Percentiles rank a stretch among this genome's conserved stretches.
Evolutionary conservation across 2,329 filamentous ascomycete genomes (phyloP).

Genomic region (Annulohypoxylon truncatum): DNA sequence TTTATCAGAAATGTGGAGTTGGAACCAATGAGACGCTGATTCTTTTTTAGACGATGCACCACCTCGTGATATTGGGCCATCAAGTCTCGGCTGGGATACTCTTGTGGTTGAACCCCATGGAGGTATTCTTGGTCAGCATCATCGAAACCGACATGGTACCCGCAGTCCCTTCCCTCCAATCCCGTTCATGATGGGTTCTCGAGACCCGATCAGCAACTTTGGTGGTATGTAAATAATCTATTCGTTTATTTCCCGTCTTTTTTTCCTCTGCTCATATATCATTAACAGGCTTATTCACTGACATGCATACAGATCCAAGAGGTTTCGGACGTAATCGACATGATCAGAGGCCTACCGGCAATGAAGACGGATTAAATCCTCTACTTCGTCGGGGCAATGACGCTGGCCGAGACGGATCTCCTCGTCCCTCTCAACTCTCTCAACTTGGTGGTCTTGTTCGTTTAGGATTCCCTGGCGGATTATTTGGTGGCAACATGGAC

Average conservation of each 20-base stretch:
- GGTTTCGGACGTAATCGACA: conserved; percentile 64
- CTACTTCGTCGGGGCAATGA: conserved; percentile 75
- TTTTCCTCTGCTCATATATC: background rate
- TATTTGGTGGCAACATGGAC: conserved; percentile 59
- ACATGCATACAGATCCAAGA: conserved; percentile 48
- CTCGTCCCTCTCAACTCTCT: conserved; percentile 60
- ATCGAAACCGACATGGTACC: conserved; percentile 66
- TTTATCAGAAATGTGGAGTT: background rate
- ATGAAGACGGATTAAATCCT: conserved; percentile 88
- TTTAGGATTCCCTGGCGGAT: conserved; percentile 58
- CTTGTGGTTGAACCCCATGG: conserved; percentile 60
- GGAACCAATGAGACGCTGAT: conserved; percentile 17
- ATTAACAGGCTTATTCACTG: conserved; percentile 37
- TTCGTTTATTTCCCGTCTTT: background rate
- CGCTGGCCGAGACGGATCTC: conserved; percentile 57
- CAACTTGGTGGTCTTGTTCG: conserved; percentile 66
- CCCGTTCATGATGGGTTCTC: conserved; percentile 50
- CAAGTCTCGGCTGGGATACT: conserved; percentile 68
- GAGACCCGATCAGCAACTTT: conserved; percentile 45
- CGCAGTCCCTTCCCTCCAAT: conserved; percentile 69
- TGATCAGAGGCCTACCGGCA: conserved; percentile 64
- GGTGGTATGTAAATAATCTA: conserved; percentile 42
- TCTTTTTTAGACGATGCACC: conserved; percentile 55
- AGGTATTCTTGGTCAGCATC: conserved; percentile 58
- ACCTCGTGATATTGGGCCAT: conserved; percentile 56